Conservation (phyloP, 192 early-diverging fungal genomes). For the Podochytrium sp. region DNA sequence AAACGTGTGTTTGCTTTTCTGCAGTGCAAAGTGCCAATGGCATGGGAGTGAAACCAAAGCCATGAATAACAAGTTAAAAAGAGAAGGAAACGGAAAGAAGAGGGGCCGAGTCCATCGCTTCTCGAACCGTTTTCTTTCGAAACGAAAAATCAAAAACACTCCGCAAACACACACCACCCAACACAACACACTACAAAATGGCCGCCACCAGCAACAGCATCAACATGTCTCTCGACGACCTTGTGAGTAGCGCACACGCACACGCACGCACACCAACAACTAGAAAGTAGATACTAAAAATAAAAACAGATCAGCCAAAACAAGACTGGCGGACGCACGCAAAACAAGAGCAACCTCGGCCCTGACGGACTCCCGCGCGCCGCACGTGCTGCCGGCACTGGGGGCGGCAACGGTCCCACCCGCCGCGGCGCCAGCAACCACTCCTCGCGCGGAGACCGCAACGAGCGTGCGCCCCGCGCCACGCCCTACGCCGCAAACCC, state of each 20-base stretch:
- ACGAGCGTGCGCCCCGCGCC: background rate
- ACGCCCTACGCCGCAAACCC: background rate
- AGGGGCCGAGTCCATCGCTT: no score
- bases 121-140: no score
- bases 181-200: constrained; percentile 1
- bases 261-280: background rate
- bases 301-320: constrained; percentile 1
- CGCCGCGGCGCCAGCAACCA: background rate
- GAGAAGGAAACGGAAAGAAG: no score
- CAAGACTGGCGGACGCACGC: background rate
- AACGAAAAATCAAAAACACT: no score
- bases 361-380: constrained; percentile 23
- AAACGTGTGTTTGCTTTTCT: no score
- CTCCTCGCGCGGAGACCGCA: constrained; percentile 12
- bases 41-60: no score
- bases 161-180: background rate
- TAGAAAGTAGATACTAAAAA: constrained; percentile 1
- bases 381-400: background rate
- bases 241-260: constrained; percentile 19
- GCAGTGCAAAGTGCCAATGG: no score
- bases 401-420: no score
- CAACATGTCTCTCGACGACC: constrained; percentile 34
- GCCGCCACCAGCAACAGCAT: constrained; percentile 18
- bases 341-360: background rate
- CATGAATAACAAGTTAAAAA: no score